phyloP scores from a whole-genome alignment of 352 stramenopile species.

The Phytopythium ostracodes region DNA sequence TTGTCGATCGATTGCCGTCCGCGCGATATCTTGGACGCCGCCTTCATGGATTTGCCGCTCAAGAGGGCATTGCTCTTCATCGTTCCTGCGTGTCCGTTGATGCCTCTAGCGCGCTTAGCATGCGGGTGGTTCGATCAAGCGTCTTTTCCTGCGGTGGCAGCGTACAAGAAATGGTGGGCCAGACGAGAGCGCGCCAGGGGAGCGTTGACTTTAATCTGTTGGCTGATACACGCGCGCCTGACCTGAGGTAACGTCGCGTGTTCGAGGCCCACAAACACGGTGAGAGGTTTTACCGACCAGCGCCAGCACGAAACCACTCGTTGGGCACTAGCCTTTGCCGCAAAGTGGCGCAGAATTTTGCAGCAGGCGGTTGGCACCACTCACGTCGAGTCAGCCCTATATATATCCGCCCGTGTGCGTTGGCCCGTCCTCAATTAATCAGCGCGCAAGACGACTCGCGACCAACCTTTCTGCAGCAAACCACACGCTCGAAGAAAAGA shows the following conservation, averaged over 20 bases:
- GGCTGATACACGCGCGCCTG: background rate
- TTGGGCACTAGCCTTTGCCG: no score
- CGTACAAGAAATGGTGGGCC: no score
- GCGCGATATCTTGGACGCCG: conserved; percentile 7
- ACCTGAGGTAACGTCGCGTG: no score
- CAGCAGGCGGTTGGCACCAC: no score
- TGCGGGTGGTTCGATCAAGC: background rate
- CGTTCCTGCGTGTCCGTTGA: background rate
- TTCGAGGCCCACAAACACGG: no score
- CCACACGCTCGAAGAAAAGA: no score
- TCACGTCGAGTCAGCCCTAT: background rate
- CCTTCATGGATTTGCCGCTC: background rate
- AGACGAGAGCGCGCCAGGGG: no score
- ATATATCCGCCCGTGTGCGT: background rate
- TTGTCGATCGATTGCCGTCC: conserved; percentile 14
- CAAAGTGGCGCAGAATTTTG: no score
- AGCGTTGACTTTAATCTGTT: background rate
- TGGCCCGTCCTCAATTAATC: background rate
- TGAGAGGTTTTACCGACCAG: no score
- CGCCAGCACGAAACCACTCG: no score
- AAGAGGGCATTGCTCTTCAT: conserved; percentile 3
- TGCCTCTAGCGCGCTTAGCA: background rate
- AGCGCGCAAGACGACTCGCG: background rate
- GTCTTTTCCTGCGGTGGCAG: no score
- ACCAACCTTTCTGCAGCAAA: no score